phyloP scores from a whole-genome alignment of 768 basidiomycete genomes.

The Tricholoma terreum region DNA sequence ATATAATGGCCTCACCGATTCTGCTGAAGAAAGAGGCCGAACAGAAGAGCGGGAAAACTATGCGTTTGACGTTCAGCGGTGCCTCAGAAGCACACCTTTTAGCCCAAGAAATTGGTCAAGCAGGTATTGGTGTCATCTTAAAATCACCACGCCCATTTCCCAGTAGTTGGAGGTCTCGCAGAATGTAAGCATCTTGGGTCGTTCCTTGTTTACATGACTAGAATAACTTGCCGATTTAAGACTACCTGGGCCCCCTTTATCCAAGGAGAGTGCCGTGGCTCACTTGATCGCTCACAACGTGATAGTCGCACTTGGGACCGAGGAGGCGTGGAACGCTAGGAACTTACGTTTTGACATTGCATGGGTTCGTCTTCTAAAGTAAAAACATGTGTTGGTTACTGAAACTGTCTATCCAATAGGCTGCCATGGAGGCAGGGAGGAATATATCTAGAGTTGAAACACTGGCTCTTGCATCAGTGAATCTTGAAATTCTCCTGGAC shows the following conservation, averaged over 20 bases:
- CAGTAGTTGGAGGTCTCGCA: slow-evolving; percentile 58
- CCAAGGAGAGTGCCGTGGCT: slow-evolving; percentile 49
- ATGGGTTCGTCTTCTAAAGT: slow-evolving; percentile 54
- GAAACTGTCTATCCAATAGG: slow-evolving; percentile 22
- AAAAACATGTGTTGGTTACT: background rate
- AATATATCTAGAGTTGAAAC: slow-evolving; percentile 41
- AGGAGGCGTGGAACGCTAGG: slow-evolving; percentile 67
- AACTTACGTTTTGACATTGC: slow-evolving; percentile 79
- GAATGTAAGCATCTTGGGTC: slow-evolving; percentile 45
- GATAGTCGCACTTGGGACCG: slow-evolving; percentile 63
- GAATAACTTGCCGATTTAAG: slow-evolving; percentile 22
- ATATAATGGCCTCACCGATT: slow-evolving; percentile 77
- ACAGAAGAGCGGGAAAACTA: slow-evolving; percentile 31
- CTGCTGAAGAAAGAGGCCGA: slow-evolving; percentile 65
- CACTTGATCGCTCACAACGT: slow-evolving; percentile 69
- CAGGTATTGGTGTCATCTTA: slow-evolving; percentile 45
- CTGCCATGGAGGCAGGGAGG: slow-evolving; percentile 41
- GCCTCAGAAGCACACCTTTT: slow-evolving; percentile 67
- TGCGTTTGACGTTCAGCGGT: slow-evolving; percentile 61
- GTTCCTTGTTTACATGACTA: background rate
- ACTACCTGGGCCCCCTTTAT: slow-evolving; percentile 71
- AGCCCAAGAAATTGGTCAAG: slow-evolving; percentile 61
- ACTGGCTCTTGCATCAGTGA: slow-evolving; percentile 45
- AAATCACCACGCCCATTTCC: slow-evolving; percentile 70
- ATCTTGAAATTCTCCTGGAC: slow-evolving; percentile 41